A percentile compares a stretch with the other conserved stretches of the same genome.
Evolutionary conservation across 2,329 filamentous ascomycete genomes (phyloP).

Genomic region (Colletotrichum ledebouriae): DNA sequence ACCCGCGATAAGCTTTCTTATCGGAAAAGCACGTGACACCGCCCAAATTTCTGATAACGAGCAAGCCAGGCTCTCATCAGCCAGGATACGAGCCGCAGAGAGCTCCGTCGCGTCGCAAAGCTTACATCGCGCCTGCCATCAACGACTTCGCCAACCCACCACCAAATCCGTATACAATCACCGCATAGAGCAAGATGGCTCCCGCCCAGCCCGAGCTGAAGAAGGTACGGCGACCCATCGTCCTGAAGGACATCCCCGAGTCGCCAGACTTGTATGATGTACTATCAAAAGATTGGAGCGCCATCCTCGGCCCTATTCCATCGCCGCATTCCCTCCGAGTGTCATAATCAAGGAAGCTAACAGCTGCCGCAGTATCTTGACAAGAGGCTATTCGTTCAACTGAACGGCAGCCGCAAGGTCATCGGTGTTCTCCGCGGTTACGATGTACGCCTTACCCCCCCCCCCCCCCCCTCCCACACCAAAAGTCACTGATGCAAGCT

Average conservation of each 20-base stretch:
- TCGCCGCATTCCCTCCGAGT: neutral
- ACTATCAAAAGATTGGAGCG: slow-evolving; percentile 15
- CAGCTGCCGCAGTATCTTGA: slow-evolving; percentile 84
- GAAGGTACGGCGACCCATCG: slow-evolving; percentile 75
- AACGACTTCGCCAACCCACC: slow-evolving; percentile 11
- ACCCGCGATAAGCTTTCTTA: slow-evolving; percentile 53
- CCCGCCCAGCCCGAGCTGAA: slow-evolving; percentile 99
- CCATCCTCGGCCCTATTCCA: slow-evolving; percentile 3
- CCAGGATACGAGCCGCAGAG: slow-evolving; percentile 23
- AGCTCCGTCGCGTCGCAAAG: slow-evolving; percentile 41
- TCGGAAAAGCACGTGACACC: slow-evolving; percentile 60
- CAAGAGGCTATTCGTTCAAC: slow-evolving; percentile 97
- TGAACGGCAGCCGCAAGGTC: slow-evolving; percentile 98
- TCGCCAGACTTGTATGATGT: slow-evolving; percentile 37
- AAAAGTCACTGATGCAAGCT: slow-evolving; percentile 39
- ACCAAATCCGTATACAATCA: neutral
- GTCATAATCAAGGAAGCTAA: slow-evolving; percentile 2
- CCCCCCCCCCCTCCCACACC: neutral
- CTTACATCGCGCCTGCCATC: slow-evolving; percentile 25
- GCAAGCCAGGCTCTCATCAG: slow-evolving; percentile 21
- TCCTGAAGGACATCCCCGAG: slow-evolving; percentile 35
- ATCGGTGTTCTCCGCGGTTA: slow-evolving; percentile 95
- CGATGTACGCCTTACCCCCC: slow-evolving; percentile 76
- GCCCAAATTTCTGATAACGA: slow-evolving; percentile 42
- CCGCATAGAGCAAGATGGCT: slow-evolving; percentile 84